These are phyloP conservation scores for Diversispora eburnea DNA, from an alignment of 192 early-diverging fungal species.

Conservation along the genomic window DNA sequence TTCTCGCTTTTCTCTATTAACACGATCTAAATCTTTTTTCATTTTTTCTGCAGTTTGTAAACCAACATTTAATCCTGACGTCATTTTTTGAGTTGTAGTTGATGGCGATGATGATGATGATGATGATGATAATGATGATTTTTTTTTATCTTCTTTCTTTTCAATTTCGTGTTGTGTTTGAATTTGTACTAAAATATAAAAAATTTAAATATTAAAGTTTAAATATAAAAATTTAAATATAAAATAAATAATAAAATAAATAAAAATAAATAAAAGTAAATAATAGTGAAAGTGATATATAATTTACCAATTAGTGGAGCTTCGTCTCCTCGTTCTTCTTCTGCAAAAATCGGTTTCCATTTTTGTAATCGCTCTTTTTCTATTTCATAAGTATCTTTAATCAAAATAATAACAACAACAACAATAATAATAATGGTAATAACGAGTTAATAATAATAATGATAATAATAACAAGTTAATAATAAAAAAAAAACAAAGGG, in stretches of 20 bases:
- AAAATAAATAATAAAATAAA: neutral
- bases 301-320: conserved; percentile 17
- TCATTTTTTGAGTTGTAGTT: conserved; percentile 3
- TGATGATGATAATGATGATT: neutral
- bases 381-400: neutral
- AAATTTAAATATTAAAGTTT: neutral
- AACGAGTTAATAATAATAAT: neutral
- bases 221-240: neutral
- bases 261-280: too few relatives aligned
- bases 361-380: neutral
- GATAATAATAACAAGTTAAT: too few relatives aligned
- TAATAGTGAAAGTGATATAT: too few relatives aligned
- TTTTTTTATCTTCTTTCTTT: neutral
- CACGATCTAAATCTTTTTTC: conserved; percentile 26
- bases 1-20: conserved; percentile 21
- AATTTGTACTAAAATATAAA: neutral
- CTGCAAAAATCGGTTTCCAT: conserved; percentile 19
- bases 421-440: too few relatives aligned
- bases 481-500: neutral
- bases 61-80: conserved; percentile 33
- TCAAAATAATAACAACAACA: neutral
- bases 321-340: conserved; percentile 3
- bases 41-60: conserved; percentile 32
- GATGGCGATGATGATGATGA: neutral
- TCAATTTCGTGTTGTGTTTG: neutral